Evolutionary conservation across 2,329 filamentous ascomycete genomes (phyloP).

Genomic region (Trichoderma pleuroti): DNA sequence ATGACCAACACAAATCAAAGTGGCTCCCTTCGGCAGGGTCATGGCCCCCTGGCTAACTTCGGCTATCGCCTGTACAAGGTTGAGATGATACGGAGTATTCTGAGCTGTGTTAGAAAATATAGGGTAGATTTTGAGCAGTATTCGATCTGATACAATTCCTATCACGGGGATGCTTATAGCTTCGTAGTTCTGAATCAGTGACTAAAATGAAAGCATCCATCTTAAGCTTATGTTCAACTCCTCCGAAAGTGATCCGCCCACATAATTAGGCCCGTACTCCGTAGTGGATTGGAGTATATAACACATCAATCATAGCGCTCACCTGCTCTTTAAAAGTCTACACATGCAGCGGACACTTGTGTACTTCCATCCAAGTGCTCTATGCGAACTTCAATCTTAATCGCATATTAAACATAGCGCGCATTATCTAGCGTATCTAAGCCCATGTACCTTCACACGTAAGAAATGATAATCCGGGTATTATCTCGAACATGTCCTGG

Average conservation of each 20-base stretch:
- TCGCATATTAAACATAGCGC: too few species aligned
- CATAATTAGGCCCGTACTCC: neutral
- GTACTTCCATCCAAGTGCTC: too few species aligned
- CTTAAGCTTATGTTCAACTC: neutral
- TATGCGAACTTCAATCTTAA: too few species aligned
- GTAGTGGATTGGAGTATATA: neutral
- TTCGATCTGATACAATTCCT: neutral
- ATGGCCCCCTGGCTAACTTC: neutral
- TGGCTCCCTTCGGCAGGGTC: neutral
- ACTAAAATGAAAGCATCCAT: neutral
- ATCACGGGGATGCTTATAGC: neutral
- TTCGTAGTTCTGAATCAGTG: neutral
- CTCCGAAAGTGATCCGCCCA: neutral
- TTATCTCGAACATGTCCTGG: too few species aligned
- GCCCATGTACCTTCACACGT: too few species aligned
- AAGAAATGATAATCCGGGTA: too few species aligned
- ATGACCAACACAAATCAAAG: neutral
- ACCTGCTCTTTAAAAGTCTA: too few species aligned
- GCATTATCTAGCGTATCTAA: too few species aligned
- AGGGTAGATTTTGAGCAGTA: neutral
- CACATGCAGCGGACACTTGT: too few species aligned
- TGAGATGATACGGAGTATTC: neutral
- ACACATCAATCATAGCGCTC: too few species aligned
- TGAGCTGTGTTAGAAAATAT: neutral
- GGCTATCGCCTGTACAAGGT: neutral